Evolutionary conservation across 495 filamentous ascomycete species (phyloP), one percentile per base, ranked within the genome.

Genomic region (Podospora didyma): DNA sequence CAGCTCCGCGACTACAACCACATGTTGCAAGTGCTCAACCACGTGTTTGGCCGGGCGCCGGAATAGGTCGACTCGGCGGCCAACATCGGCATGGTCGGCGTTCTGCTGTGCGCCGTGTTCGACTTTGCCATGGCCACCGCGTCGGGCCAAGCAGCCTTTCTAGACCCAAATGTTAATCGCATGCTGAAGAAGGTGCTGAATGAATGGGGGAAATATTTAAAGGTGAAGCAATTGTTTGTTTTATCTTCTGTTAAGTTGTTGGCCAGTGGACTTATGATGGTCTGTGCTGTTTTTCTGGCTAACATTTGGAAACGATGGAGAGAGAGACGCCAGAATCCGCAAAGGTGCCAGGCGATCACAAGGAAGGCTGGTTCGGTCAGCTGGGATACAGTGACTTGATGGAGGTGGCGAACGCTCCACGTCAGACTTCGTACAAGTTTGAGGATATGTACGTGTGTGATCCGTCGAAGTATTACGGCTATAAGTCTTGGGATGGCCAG

Each of bases 71-170:
- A 76, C 37, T 68, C 73, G 10, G 75, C 71, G 0, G 74, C 68
- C 28, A 72, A 79, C 0, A 79, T 83, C 0, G 84, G 83, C 7
- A 76, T 89, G 61, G 82, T 89, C 22, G 87, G 87, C 0, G 71
- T 87, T 1, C 87, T 87, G 2, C 82, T 89, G 67, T 80, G 79
- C 48, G 86, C 85, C 3, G 75, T 89, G 21, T 79, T 90, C 14
- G 85, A 89, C 63, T 89, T 87, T 75, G 84, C 84, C 4, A 89
- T 89, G 84, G 84, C 81, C 11, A 90, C 87, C 0, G 75, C 80
- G 0, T 82, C 77, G 49, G 87, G 87, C 0, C 82, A 82, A 54
- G 83, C 84, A 0, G 81, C 81, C 1, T 91, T 89, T 65, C 66
- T 88, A 0, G 79, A 86, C 51, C 79, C 80, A 0, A 81, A 87